Base-by-base conservation (phyloP, 2,329 filamentous ascomycete genomes). In the Aspergillus candidus region DNA sequence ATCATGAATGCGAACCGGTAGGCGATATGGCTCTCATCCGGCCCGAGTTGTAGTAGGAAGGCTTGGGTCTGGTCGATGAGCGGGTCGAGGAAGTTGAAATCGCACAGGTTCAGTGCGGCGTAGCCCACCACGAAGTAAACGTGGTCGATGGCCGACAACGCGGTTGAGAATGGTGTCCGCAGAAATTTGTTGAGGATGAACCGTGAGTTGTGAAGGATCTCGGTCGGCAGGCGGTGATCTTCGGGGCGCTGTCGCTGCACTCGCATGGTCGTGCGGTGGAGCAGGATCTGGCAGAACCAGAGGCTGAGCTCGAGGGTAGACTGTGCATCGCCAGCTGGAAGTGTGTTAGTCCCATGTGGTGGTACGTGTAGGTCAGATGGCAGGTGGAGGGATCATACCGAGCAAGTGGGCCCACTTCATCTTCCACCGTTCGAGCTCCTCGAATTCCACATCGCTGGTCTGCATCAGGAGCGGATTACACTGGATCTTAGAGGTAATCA, bases 231-330 rank as follows among this genome's bases (percentile, higher is more conserved):
- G 17, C 49, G 50, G 31, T 63, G 58, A 6, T 51, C 50, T 7
- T 62, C 55, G 2, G 52, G 22, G 22, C 22, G 22, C 22, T 27
- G 22, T 27, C 22, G 46, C 41, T 57, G 58, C 29, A 58, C 46
- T 22, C 56, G 50, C 33, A 59, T 46, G 6, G 60, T 56, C 4
- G 60, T 63, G 14, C 62, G 52, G 44, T 64, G 52, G 3, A 65
- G 58, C 15, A 65, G 58, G n/a, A 64, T 56, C 39, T 65, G 59
- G 39, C 60, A 63, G 48, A 63, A 65, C 59, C 58, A 61, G 37
- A 63, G 49, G 44, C 58, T 60, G n/a, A 64, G 54, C 29, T 63
- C 58, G 31, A 64, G 48, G 11, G 59, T 60, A n/a, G 58, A 63
- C 29, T 55, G 53, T 22, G 52, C 54, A 44, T 58, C 58, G 15